Evolutionary conservation across 208 protist genomes (phyloP).

Genomic region (Porcisia hertigi): DNA sequence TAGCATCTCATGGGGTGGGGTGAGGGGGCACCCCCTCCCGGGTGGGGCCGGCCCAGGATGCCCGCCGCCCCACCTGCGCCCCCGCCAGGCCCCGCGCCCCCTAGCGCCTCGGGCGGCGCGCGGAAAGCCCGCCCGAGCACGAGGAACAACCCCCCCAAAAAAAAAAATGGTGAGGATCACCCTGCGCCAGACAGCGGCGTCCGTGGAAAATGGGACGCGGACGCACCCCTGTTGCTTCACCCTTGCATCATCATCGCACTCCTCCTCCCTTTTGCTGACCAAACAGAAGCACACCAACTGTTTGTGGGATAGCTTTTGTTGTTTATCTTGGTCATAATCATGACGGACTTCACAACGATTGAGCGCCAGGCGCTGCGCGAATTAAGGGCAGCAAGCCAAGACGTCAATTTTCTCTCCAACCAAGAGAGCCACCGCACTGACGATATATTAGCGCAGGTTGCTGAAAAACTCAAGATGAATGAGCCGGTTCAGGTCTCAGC

Average conservation of each 20-base stretch:
- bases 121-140: no score
- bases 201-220: no score
- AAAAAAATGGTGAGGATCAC: not conserved
- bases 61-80: not conserved
- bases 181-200: not conserved
- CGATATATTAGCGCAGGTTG: slow-evolving; percentile 4
- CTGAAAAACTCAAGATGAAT: slow-evolving; percentile 12
- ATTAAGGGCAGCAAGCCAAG: not conserved
- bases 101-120: not conserved
- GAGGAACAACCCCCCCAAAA: no score
- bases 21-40: not conserved
- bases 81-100: not conserved
- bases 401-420: not conserved
- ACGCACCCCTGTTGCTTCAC: not conserved
- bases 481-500: slow-evolving; percentile 11
- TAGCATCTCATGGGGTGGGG: no score
- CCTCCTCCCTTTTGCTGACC: not conserved
- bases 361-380: not conserved
- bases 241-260: not conserved
- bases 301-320: not conserved
- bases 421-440: not conserved
- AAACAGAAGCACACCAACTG: not conserved
- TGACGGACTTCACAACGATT: not conserved
- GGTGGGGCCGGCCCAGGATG: not conserved
- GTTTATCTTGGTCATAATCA: not conserved